A percentile compares a stretch with the other conserved stretches of the same genome.
Conservation (phyloP, 345 rosid genomes). For the Garcia nutans region DNA sequence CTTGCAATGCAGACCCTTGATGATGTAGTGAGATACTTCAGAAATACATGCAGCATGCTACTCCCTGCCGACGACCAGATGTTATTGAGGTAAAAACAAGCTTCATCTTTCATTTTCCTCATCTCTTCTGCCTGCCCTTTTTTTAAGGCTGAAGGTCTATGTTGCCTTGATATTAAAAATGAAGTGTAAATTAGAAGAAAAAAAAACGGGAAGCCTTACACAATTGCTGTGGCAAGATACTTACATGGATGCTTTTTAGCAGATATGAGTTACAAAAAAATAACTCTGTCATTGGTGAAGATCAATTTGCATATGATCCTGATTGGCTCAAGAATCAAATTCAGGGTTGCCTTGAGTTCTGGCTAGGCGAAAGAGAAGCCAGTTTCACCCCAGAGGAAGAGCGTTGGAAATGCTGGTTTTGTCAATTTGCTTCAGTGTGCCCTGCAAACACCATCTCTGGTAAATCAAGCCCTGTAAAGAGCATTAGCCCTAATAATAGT, state of each 20-base stretch:
- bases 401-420: constrained; percentile 76
- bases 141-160: not conserved
- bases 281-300: constrained; percentile 64
- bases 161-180: not conserved
- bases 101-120: not conserved
- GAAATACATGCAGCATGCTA: constrained; percentile 50
- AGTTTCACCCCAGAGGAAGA: constrained; percentile 61
- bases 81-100: constrained; percentile 46
- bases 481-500: not conserved
- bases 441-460: constrained; percentile 31
- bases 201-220: not conserved
- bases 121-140: not conserved
- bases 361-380: constrained; percentile 65
- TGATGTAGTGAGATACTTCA: constrained; percentile 54
- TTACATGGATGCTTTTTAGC: constrained; percentile 23
- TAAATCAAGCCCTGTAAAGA: constrained; percentile 17
- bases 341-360: constrained; percentile 48
- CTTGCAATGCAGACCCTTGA: constrained; percentile 58
- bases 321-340: constrained; percentile 54
- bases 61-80: constrained; percentile 47
- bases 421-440: constrained; percentile 54
- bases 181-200: too few species aligned
- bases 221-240: not conserved
- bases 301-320: constrained; percentile 47
- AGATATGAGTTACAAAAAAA: constrained; percentile 80